These are phyloP conservation scores for Yamadazyma triangularis DNA, from an alignment of 1,139 yeast genomes.

Conservation along the genomic window DNA sequence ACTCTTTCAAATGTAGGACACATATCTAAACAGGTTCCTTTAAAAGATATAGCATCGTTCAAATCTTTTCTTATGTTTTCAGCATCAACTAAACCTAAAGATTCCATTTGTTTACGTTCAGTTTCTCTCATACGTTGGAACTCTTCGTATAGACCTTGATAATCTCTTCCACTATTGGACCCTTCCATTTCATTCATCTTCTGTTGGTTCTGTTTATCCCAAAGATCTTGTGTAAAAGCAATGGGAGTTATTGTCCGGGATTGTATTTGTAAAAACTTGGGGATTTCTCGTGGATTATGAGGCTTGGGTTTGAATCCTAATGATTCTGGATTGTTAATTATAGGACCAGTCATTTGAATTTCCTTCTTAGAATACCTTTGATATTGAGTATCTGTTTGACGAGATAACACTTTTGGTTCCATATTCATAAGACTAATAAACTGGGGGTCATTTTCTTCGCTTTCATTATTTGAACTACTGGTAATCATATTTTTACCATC, in stretches of 20 bases:
- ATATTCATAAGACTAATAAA: slow-evolving; percentile 1
- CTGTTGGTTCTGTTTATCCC: slow-evolving; percentile 41
- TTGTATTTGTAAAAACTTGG: slow-evolving; percentile 35
- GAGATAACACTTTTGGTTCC: slow-evolving; percentile 17
- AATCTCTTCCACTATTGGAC: slow-evolving; percentile 28
- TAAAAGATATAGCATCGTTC: slow-evolving; percentile 80
- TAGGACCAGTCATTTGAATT: slow-evolving; percentile 22
- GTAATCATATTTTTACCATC: neutral
- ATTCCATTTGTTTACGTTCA: slow-evolving; percentile 81
- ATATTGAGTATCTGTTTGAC: slow-evolving; percentile 16
- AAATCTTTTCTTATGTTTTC: slow-evolving; percentile 79
- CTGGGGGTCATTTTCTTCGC: slow-evolving; percentile 10
- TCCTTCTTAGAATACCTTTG: slow-evolving; percentile 21
- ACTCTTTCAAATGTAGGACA: slow-evolving; percentile 93
- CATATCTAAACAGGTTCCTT: slow-evolving; percentile 90
- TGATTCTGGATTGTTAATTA: slow-evolving; percentile 22
- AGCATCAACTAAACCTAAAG: slow-evolving; percentile 78
- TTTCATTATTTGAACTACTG: slow-evolving; percentile 11
- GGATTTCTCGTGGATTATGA: slow-evolving; percentile 24
- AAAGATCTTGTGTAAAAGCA: slow-evolving; percentile 28
- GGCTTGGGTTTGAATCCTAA: slow-evolving; percentile 24
- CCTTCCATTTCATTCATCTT: slow-evolving; percentile 35
- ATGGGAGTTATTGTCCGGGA: slow-evolving; percentile 35
- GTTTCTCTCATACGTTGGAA: slow-evolving; percentile 70
- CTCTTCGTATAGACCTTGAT: slow-evolving; percentile 43